Evolutionary conservation across 352 stramenopile genomes (phyloP).

Genomic region (Peronospora destructor): DNA sequence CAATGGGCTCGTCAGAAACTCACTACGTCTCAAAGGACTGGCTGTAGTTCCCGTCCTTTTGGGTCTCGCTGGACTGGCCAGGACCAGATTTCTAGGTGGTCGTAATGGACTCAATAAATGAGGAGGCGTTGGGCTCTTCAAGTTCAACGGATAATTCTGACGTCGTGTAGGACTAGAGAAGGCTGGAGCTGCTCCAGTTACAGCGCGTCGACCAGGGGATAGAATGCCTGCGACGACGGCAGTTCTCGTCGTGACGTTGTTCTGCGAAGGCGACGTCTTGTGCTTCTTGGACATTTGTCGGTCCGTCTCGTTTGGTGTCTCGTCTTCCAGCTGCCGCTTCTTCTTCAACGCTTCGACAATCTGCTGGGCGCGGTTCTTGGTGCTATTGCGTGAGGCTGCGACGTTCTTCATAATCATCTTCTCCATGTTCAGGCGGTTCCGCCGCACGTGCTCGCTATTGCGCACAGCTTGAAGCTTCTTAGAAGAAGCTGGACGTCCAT

Average conservation of each 20-base stretch:
- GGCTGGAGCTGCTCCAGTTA: background rate
- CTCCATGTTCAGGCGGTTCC: slow-evolving; percentile 73
- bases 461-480: slow-evolving; percentile 15
- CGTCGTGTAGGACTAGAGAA: slow-evolving; percentile 25
- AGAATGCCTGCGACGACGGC: slow-evolving; percentile 14
- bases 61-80: slow-evolving; percentile 24
- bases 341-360: slow-evolving; percentile 73
- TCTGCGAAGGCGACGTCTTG: slow-evolving; percentile 14
- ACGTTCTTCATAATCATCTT: slow-evolving; percentile 86
- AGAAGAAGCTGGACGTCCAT: slow-evolving; percentile 3
- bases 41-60: slow-evolving; percentile 17
- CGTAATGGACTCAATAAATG: slow-evolving; percentile 32
- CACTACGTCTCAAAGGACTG: slow-evolving; percentile 29
- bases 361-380: slow-evolving; percentile 69
- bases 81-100: slow-evolving; percentile 10
- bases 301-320: slow-evolving; percentile 18
- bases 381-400: slow-evolving; percentile 35
- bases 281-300: slow-evolving; percentile 17
- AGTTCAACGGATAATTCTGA: slow-evolving; percentile 9
- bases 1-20: slow-evolving; percentile 34
- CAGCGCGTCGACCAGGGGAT: slow-evolving; percentile 20
- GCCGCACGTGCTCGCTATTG: slow-evolving; percentile 43
- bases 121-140: slow-evolving; percentile 23
- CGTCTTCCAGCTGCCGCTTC: slow-evolving; percentile 44
- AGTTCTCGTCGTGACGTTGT: slow-evolving; percentile 5